Conservation (phyloP, 164 flowering plant species). For the Dillenia suffruticosa region DNA sequence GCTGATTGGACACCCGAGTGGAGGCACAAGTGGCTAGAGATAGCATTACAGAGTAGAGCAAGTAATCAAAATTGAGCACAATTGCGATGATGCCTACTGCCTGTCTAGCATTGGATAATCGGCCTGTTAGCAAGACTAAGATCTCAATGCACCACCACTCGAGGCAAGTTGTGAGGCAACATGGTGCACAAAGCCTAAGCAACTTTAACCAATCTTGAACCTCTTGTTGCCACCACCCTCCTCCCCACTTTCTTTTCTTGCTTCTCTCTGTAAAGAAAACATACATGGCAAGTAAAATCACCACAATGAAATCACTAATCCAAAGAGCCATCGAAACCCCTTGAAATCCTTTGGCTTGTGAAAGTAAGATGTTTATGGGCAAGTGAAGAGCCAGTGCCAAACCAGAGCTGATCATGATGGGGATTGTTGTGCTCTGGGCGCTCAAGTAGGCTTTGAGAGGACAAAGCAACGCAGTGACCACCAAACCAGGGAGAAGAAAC, state of each 20-base stretch:
- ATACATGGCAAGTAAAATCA: conserved; percentile 36
- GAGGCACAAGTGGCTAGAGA: conserved; percentile 73
- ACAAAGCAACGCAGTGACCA: conserved; percentile 57
- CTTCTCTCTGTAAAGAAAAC: conserved; percentile 29
- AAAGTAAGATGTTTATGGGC: conserved; percentile 61
- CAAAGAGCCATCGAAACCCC: conserved; percentile 79
- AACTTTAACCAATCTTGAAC: conserved; percentile 52
- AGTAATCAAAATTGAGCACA: conserved; percentile 81
- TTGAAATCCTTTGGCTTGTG: conserved; percentile 47
- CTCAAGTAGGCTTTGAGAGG: conserved; percentile 81
- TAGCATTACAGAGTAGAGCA: conserved; percentile 78
- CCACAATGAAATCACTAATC: conserved; percentile 54
- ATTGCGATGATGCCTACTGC: conserved; percentile 63
- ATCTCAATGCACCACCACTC: conserved; percentile 99
- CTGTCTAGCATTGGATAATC: conserved; percentile 49
- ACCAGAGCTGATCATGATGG: conserved; percentile 66
- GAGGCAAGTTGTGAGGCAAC: conserved; percentile 87
- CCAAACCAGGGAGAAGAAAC: conserved; percentile 76
- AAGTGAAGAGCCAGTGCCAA: conserved; percentile 56
- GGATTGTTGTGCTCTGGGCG: conserved; percentile 62
- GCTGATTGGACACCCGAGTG: conserved; percentile 76
- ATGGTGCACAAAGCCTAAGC: conserved; percentile 56
- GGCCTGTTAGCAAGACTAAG: conserved; percentile 69
- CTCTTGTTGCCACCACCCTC: conserved; percentile 71
- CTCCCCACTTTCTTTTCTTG: conserved; percentile 41